Evolutionary conservation across 2,329 filamentous ascomycete genomes (phyloP).

Genomic region (Claviceps africana): DNA sequence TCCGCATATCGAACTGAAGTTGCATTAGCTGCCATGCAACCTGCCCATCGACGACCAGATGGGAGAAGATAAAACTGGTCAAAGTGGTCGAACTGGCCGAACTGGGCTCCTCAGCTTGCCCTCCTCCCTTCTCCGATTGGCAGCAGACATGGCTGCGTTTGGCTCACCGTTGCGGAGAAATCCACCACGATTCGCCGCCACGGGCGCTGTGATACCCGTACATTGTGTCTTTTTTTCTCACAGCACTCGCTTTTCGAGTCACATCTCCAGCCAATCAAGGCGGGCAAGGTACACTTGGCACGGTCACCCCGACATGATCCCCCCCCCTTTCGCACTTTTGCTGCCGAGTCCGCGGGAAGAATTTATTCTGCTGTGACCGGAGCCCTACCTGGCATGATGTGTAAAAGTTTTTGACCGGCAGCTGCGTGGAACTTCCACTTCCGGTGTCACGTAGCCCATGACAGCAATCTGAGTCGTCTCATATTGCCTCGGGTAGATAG

Average conservation of each 20-base stretch:
- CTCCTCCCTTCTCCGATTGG: constrained; percentile 1
- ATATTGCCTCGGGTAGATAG: neutral
- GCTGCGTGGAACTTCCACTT: neutral
- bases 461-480: neutral
- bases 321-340: too few species aligned
- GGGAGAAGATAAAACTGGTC: neutral
- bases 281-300: neutral
- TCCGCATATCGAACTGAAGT: neutral
- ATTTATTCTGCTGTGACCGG: neutral
- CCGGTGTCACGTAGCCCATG: neutral
- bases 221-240: neutral
- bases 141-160: neutral
- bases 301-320: neutral
- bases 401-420: neutral
- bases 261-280: constrained; percentile 2
- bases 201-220: constrained; percentile 1
- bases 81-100: too few species aligned
- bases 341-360: too few species aligned
- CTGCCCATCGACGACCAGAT: constrained; percentile 3
- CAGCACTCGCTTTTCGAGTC: constrained; percentile 6
- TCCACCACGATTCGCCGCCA: constrained; percentile 1
- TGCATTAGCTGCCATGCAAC: constrained; percentile 1
- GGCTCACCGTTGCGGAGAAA: constrained; percentile 7
- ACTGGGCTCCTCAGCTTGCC: neutral
- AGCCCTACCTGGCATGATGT: neutral